These are phyloP conservation scores for Suhomyces kunorum DNA, from an alignment of 1,139 yeast genomes.

Conservation along the genomic window DNA sequence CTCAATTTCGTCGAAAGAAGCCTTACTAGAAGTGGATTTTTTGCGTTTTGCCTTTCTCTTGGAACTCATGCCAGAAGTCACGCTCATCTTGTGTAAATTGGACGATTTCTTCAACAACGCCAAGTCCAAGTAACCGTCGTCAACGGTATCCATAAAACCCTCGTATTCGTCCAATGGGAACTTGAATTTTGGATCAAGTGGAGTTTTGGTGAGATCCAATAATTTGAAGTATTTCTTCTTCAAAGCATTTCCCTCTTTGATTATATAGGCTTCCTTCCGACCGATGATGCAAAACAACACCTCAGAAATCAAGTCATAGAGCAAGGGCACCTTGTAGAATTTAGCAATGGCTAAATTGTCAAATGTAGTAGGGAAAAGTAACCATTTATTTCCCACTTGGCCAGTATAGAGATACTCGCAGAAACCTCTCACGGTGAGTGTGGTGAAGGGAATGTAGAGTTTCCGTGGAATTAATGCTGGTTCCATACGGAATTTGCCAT, in stretches of 20 bases:
- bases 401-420: conserved; percentile 77
- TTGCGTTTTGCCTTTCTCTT: conserved; percentile 18
- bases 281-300: conserved; percentile 69
- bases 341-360: conserved; percentile 65
- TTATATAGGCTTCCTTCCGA: conserved; percentile 56
- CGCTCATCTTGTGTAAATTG: conserved; percentile 26
- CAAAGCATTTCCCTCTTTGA: conserved; percentile 41
- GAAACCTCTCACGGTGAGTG: conserved; percentile 61
- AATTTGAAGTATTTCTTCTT: conserved; percentile 32
- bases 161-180: conserved; percentile 51
- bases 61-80: conserved; percentile 17
- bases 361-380: conserved; percentile 62
- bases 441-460: conserved; percentile 65
- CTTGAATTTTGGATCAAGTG: conserved; percentile 26
- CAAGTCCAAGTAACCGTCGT: conserved; percentile 64
- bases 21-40: conserved; percentile 9
- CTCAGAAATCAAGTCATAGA: conserved; percentile 68
- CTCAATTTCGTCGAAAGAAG: conserved; percentile 8
- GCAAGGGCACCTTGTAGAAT: conserved; percentile 63
- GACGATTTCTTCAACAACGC: conserved; percentile 50
- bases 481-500: conserved; percentile 45
- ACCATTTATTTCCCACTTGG: conserved; percentile 74
- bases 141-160: conserved; percentile 49
- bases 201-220: conserved; percentile 27
- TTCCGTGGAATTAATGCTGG: conserved; percentile 67